Conservation (phyloP, 2,329 filamentous ascomycete species). For the Cladosporium velox region DNA sequence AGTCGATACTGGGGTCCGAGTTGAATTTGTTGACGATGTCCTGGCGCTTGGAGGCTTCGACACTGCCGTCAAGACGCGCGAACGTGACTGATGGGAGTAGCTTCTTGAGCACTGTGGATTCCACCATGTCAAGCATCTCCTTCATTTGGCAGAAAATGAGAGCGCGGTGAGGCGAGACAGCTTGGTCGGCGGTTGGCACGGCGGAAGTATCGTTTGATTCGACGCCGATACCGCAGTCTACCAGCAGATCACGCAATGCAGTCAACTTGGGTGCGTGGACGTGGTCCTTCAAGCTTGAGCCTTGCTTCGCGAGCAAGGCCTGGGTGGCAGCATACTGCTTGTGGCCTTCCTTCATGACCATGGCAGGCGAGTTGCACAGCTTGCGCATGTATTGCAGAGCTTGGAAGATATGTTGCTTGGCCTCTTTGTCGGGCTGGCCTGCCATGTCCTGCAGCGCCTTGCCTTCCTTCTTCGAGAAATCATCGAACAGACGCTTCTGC, state of each 20-base stretch:
- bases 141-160: slow-evolving; percentile 99
- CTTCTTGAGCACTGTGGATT: slow-evolving; percentile 85
- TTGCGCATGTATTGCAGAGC: slow-evolving; percentile 99
- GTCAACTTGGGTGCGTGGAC: slow-evolving; percentile 89
- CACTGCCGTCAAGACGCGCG: slow-evolving; percentile 87
- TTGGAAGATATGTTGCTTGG: slow-evolving; percentile 98
- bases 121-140: slow-evolving; percentile 99
- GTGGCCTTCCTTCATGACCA: slow-evolving; percentile 94
- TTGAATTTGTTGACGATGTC: slow-evolving; percentile 99
- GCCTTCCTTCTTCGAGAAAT: slow-evolving; percentile 91
- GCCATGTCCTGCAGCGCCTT: slow-evolving; percentile 85
- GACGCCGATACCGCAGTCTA: slow-evolving; percentile 96
- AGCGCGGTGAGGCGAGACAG: slow-evolving; percentile 92
- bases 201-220: slow-evolving; percentile 54
- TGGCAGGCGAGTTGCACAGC: slow-evolving; percentile 92
- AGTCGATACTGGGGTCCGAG: slow-evolving; percentile 93
- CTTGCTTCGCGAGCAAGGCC: slow-evolving; percentile 72
- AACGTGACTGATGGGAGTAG: slow-evolving; percentile 92
- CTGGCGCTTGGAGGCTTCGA: slow-evolving; percentile 90
- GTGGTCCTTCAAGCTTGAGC: slow-evolving; percentile 80
- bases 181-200: slow-evolving; percentile 65
- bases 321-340: slow-evolving; percentile 88
- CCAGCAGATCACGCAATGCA: slow-evolving; percentile 85
- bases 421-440: slow-evolving; percentile 81
- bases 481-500: slow-evolving; percentile 92